Conservation (phyloP, 2,329 filamentous ascomycete genomes). For the Leptographium galeiforme region DNA sequence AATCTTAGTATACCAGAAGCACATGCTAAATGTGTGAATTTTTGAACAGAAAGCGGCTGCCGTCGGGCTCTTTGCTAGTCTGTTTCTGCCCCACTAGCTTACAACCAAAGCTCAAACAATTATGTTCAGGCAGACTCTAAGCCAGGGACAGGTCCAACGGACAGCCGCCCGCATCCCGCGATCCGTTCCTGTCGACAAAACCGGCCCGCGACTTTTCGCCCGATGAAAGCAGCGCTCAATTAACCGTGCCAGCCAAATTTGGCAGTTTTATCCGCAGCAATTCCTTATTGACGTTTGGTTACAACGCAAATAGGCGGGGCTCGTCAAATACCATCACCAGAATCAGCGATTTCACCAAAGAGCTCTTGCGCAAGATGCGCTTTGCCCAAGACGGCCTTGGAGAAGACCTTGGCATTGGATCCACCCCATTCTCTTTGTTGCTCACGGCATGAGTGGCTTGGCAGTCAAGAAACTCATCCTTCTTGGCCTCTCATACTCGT, state of each 20-base stretch:
- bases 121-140: not conserved
- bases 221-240: not conserved
- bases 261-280: not conserved
- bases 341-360: not conserved
- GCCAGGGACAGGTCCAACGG: not conserved
- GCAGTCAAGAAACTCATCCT: conserved; percentile 7
- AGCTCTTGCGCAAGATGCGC: not conserved
- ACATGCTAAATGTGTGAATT: not conserved
- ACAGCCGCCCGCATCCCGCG: not conserved
- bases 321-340: not conserved
- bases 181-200: not conserved
- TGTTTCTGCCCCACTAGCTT: not conserved
- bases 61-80: not conserved
- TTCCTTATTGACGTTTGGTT: conserved; percentile 13
- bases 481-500: conserved; percentile 28
- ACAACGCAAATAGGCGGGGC: conserved; percentile 12
- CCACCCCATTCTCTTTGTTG: conserved; percentile 9
- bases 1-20: no score
- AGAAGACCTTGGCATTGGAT: not conserved
- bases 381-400: not conserved
- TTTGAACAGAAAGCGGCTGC: no score
- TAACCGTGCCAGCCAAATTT: not conserved
- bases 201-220: not conserved
- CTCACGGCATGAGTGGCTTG: conserved; percentile 10
- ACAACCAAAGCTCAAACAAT: not conserved